phyloP scores from a whole-genome alignment of 2,329 filamentous ascomycete species.

The Claviceps sp. region DNA sequence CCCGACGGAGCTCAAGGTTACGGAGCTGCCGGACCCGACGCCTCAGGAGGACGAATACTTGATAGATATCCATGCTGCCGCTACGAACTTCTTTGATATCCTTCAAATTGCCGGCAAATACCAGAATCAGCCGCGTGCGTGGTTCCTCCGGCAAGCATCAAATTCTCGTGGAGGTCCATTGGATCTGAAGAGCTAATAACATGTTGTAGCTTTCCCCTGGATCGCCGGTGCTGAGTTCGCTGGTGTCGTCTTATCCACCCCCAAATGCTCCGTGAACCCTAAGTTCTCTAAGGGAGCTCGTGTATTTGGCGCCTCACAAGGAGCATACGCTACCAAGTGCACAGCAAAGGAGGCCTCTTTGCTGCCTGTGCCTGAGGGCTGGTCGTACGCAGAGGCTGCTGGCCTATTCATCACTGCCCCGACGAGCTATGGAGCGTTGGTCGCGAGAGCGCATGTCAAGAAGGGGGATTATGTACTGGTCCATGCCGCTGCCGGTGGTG shows the following conservation, averaged over 20 bases:
- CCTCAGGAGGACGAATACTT: slow-evolving; percentile 67
- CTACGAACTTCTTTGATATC: slow-evolving; percentile 95
- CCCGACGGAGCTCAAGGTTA: slow-evolving; percentile 65
- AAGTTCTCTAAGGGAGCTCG: slow-evolving; percentile 65
- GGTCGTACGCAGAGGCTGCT: slow-evolving; percentile 74
- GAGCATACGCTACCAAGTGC: slow-evolving; percentile 71
- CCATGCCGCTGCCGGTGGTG: slow-evolving; percentile 84
- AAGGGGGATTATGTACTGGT: slow-evolving; percentile 77
- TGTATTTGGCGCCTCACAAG: slow-evolving; percentile 79
- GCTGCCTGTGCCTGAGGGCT: slow-evolving; percentile 63
- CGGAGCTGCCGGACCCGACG: slow-evolving; percentile 58
- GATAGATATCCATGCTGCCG: slow-evolving; percentile 73
- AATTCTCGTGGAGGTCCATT: neutral
- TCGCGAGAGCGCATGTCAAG: slow-evolving; percentile 63
- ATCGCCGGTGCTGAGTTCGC: slow-evolving; percentile 78
- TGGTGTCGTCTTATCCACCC: slow-evolving; percentile 58
- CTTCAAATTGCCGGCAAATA: slow-evolving; percentile 94
- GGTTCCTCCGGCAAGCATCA: neutral
- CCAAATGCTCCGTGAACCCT: slow-evolving; percentile 34
- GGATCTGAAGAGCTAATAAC: neutral
- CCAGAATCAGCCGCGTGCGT: slow-evolving; percentile 65
- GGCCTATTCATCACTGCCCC: slow-evolving; percentile 87
- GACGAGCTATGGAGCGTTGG: slow-evolving; percentile 75
- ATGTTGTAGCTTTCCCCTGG: slow-evolving; percentile 58
- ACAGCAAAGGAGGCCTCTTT: slow-evolving; percentile 53